Conservation (phyloP, 169 alveolate genomes). For the Cryptosporidium sp. region DNA sequence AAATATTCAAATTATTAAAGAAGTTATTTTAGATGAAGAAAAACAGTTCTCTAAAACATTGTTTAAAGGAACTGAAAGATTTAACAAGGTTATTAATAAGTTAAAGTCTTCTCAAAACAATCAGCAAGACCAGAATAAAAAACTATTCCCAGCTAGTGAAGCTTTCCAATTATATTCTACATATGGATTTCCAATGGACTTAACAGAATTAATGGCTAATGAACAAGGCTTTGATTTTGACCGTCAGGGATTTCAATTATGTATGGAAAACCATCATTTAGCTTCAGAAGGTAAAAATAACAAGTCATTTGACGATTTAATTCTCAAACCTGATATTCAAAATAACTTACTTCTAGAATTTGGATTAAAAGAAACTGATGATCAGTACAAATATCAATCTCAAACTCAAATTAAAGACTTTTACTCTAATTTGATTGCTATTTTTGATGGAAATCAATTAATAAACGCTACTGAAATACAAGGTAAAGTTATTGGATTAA, state of each 20-base stretch:
- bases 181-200: constrained; percentile 94
- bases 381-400: constrained; percentile 25
- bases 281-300: constrained; percentile 84
- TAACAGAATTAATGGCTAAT: constrained; percentile 92
- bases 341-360: neutral
- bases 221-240: constrained; percentile 87
- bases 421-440: constrained; percentile 37
- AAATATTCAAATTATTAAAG: constrained; percentile 84
- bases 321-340: constrained; percentile 61
- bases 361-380: constrained; percentile 62
- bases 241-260: constrained; percentile 85
- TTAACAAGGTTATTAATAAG: constrained; percentile 77
- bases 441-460: constrained; percentile 75
- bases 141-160: constrained; percentile 82
- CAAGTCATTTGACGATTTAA: constrained; percentile 1
- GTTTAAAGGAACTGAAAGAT: constrained; percentile 87
- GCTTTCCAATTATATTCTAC: constrained; percentile 92
- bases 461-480: constrained; percentile 24
- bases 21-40: constrained; percentile 87
- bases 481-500: constrained; percentile 79
- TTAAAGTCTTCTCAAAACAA: neutral
- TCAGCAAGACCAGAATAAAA: constrained; percentile 1
- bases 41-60: constrained; percentile 87
- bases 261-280: constrained; percentile 84
- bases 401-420: neutral